Base-by-base conservation (phyloP, 1,284 basidiomycete genomes). In the Testicularia cyperi region DNA sequence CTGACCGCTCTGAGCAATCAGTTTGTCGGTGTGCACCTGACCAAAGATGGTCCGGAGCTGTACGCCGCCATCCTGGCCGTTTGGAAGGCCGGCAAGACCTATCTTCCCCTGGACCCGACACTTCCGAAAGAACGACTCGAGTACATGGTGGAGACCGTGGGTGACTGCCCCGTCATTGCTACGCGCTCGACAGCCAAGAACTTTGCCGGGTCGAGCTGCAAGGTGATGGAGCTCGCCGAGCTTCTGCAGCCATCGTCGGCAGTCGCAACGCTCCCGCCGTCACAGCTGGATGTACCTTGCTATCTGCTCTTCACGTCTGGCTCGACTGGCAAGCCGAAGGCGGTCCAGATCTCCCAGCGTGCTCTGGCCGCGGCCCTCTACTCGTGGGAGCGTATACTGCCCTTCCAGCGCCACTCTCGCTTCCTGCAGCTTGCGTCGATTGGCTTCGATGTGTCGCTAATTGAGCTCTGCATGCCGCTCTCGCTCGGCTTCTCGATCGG, bases 281-380 rank as follows among this genome's bases (percentile, higher is more conserved):
- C 31, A 5, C 20, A n/a, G 18, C 44, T 74, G 7, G 61, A 61
- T 15, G 32, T 41, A 8, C 43, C 55, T 1, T 67, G 71, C 39
- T 73, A 73, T 44, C 52, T 75, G 28, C 51, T 75, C 24, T 75
- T 75, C 46, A 75, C 72, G 0, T 68, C 65, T 3, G 72, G 72
- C 5, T 65, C 60, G 30, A 75, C 70, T 15, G 72, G 72, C 26
- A 60, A 66, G 46, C 72, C 72, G 4, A 75, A 75, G 27, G 71
- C 68, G 9, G 71, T 73, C 24, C 62, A 68, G 44, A 58, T 76
- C 38, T 53, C 48, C 15, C 74, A 76, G 20, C 44, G 61, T 14
- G 74, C 71, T 0, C 42, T 75, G 19, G 65, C 73, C 4, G 67
- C 57, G 6, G 73, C 71, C 15, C 37, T 76, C 14, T 41, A 54